A percentile compares a stretch with the other conserved stretches of the same genome.
Evolutionary conservation across 2,329 filamentous ascomycete genomes (phyloP).

Genomic region (Phyllosticta citriasiana): DNA sequence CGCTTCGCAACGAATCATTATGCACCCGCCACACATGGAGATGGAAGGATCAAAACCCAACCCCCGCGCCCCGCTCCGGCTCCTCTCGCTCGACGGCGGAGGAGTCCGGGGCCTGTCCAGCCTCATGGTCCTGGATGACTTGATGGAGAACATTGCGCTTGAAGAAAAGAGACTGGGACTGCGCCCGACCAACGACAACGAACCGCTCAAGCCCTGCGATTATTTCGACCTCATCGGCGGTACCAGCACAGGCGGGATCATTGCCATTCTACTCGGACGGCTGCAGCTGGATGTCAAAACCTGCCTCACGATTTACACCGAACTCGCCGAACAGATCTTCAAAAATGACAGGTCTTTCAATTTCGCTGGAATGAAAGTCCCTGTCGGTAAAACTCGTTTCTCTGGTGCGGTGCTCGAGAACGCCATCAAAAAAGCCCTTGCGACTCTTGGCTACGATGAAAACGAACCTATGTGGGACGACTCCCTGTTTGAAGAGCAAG

Average conservation of each 20-base stretch:
- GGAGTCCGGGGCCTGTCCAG: constrained; percentile 30
- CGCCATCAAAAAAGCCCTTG: constrained; percentile 26
- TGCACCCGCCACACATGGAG: constrained; percentile 1
- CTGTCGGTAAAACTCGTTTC: constrained; percentile 26
- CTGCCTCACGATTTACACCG: constrained; percentile 28
- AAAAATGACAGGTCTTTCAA: constrained; percentile 27
- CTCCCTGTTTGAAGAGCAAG: constrained; percentile 27
- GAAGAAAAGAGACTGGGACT: constrained; percentile 28
- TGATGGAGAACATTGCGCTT: constrained; percentile 29
- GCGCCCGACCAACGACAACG: constrained; percentile 19
- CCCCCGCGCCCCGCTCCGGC: constrained; percentile 23
- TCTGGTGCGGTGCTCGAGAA: constrained; percentile 27
- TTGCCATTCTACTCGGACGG: constrained; percentile 30
- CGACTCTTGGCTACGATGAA: constrained; percentile 23
- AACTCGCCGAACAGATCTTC: constrained; percentile 28
- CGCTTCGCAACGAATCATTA: neutral
- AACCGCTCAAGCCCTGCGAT: constrained; percentile 27
- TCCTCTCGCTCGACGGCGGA: constrained; percentile 28
- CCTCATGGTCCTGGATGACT: constrained; percentile 28
- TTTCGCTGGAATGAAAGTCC: constrained; percentile 25
- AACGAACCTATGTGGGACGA: constrained; percentile 33
- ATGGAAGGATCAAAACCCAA: constrained; percentile 6
- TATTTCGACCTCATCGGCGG: constrained; percentile 33
- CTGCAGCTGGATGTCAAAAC: constrained; percentile 27
- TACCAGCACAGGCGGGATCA: constrained; percentile 31